phyloP scores from a whole-genome alignment of 2,329 filamentous ascomycete species.

The Juglanconis sp. region DNA sequence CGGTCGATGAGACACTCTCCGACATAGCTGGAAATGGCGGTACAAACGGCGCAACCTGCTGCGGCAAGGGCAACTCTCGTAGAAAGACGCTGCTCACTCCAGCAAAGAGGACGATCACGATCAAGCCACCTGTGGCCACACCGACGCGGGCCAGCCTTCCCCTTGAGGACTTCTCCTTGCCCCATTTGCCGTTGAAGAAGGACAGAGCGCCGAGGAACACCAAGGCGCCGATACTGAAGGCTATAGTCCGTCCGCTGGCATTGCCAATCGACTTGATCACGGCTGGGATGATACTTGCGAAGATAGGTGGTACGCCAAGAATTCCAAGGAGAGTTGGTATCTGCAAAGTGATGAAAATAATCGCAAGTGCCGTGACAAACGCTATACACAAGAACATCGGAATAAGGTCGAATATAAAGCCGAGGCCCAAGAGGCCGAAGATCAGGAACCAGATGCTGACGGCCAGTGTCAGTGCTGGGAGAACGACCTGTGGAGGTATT shows the following conservation, averaged over 20 bases:
- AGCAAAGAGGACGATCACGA: slow-evolving; percentile 1
- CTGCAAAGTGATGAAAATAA: not conserved
- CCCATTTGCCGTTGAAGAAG: not conserved
- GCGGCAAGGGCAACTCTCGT: not conserved
- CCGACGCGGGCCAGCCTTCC: not conserved
- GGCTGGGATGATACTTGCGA: not conserved
- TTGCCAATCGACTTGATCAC: not conserved
- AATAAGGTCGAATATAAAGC: slow-evolving; percentile 5
- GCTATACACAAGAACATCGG: not conserved
- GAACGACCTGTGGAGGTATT: not conserved
- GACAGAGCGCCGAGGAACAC: not conserved
- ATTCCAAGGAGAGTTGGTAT: slow-evolving; percentile 2
- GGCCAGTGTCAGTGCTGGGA: slow-evolving; percentile 7
- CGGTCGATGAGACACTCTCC: not conserved
- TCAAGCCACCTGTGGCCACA: not conserved
- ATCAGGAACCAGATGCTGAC: slow-evolving; percentile 11
- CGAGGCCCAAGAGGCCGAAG: slow-evolving; percentile 8
- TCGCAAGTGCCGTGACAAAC: not conserved
- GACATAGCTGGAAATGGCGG: not conserved
- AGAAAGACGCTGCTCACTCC: slow-evolving; percentile 6
- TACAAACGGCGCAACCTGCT: slow-evolving; percentile 1
- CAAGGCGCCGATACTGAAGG: not conserved
- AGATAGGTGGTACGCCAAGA: not conserved
- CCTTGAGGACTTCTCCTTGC: not conserved
- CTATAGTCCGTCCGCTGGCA: not conserved